These are phyloP conservation scores for Mortierella antarctica DNA, from an alignment of 192 early-diverging fungal species.

Conservation along the genomic window DNA sequence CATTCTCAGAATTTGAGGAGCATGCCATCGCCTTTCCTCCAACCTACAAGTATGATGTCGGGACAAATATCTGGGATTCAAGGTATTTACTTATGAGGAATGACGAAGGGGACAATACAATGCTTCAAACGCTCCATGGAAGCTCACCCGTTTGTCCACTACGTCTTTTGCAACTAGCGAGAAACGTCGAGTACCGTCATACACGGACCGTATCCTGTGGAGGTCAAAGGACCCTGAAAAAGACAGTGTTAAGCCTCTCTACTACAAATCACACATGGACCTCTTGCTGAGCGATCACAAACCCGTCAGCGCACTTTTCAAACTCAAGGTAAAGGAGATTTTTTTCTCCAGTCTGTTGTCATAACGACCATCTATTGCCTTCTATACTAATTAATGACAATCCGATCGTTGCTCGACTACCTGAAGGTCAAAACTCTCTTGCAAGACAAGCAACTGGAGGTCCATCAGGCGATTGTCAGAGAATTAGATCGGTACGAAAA, in stretches of 20 bases:
- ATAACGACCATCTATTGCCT: not conserved
- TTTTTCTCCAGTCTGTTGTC: not conserved
- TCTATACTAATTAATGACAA: not conserved
- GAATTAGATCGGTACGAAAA: slow-evolving; percentile 86
- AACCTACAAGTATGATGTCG: slow-evolving; percentile 94
- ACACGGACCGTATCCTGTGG: slow-evolving; percentile 96
- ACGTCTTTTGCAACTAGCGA: slow-evolving; percentile 56
- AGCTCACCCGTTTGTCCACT: not conserved
- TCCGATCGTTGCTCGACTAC: not conserved
- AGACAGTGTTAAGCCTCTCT: slow-evolving; percentile 59
- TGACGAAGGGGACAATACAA: not conserved
- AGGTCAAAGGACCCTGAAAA: slow-evolving; percentile 63
- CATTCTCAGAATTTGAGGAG: slow-evolving; percentile 91
- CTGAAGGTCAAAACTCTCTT: slow-evolving; percentile 70
- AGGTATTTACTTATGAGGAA: slow-evolving; percentile 53
- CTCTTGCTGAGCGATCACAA: slow-evolving; percentile 90
- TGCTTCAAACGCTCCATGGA: not conserved
- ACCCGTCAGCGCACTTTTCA: slow-evolving; percentile 82
- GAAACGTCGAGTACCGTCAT: slow-evolving; percentile 87
- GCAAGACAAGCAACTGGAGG: slow-evolving; percentile 61
- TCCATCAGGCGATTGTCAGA: slow-evolving; percentile 71
- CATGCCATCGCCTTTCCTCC: slow-evolving; percentile 81
- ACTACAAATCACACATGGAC: slow-evolving; percentile 71
- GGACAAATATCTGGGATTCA: slow-evolving; percentile 83
- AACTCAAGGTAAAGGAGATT: slow-evolving; percentile 58